Evolutionary conservation across 2,329 filamentous ascomycete genomes (phyloP).

Genomic region (Neofusicoccum parvum): DNA sequence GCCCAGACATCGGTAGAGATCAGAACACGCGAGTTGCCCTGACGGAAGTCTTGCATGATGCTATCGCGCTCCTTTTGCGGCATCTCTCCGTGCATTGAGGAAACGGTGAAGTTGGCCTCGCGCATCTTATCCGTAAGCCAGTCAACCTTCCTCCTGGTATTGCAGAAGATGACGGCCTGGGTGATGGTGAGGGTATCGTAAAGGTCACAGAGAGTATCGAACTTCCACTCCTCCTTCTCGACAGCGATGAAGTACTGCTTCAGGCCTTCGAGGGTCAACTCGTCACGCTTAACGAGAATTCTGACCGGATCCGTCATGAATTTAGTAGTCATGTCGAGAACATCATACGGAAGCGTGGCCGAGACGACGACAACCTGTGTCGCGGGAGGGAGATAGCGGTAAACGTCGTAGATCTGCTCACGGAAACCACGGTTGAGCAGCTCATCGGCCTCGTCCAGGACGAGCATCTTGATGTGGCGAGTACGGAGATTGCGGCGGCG

Average conservation of each 20-base stretch:
- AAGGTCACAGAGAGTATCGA: conserved; percentile 96
- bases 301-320: conserved; percentile 99
- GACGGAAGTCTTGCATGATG: conserved; percentile 99
- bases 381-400: conserved; percentile 91
- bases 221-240: conserved; percentile 99
- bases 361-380: conserved; percentile 99
- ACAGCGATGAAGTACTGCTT: conserved; percentile 99
- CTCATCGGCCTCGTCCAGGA: conserved; percentile 76
- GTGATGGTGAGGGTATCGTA: conserved; percentile 99
- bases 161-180: conserved; percentile 99
- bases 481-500: conserved; percentile 72
- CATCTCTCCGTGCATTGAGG: conserved; percentile 99
- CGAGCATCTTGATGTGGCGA: conserved; percentile 76
- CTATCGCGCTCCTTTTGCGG: conserved; percentile 96
- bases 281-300: conserved; percentile 97
- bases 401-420: conserved; percentile 99
- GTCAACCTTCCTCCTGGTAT: conserved; percentile 97
- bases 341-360: conserved; percentile 94
- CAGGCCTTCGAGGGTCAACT: conserved; percentile 92
- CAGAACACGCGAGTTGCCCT: conserved; percentile 91
- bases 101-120: conserved; percentile 97
- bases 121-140: conserved; percentile 99
- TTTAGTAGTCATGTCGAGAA: conserved; percentile 98
- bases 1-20: conserved; percentile 99
- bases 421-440: conserved; percentile 91